Percentiles rank a stretch among this genome's conserved stretches.
phyloP scores from a whole-genome alignment of 2,329 filamentous ascomycete species.

The Fusarium pseudonygamai region DNA sequence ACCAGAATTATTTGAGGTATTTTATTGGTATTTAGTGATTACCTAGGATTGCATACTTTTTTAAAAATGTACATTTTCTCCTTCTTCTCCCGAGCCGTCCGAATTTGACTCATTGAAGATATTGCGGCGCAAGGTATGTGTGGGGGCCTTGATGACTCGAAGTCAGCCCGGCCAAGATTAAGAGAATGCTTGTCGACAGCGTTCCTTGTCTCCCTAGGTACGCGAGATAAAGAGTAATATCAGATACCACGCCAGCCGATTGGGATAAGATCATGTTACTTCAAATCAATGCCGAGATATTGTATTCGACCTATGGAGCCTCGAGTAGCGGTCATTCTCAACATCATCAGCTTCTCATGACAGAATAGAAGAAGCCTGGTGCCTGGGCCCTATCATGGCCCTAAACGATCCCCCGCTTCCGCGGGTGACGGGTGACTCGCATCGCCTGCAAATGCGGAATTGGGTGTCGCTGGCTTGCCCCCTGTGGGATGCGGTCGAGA shows the following conservation, averaged over 20 bases:
- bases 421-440: slow-evolving; percentile 60
- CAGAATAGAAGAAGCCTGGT: neutral
- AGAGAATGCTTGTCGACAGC: neutral
- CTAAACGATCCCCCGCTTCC: slow-evolving; percentile 9
- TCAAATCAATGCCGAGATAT: neutral
- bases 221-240: neutral
- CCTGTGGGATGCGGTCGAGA: slow-evolving; percentile 47
- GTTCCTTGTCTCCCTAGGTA: slow-evolving; percentile 3
- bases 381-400: neutral
- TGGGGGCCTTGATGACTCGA: slow-evolving; percentile 33
- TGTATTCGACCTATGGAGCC: neutral
- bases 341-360: slow-evolving; percentile 1
- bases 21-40: slow-evolving; percentile 25
- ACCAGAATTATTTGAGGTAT: slow-evolving; percentile 12
- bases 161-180: slow-evolving; percentile 1
- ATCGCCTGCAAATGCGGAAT: slow-evolving; percentile 44
- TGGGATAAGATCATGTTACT: neutral
- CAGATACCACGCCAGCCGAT: neutral
- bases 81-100: neutral
- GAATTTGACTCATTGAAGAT: slow-evolving; percentile 17
- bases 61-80: slow-evolving; percentile 27
- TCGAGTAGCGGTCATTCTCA: neutral
- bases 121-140: slow-evolving; percentile 3
- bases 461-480: slow-evolving; percentile 11
- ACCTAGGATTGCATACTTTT: slow-evolving; percentile 20